Percentiles rank a stretch among this genome's conserved stretches.
Conservation (phyloP, 2,329 filamentous ascomycete species). For the Plenodomus tracheiphilus region DNA sequence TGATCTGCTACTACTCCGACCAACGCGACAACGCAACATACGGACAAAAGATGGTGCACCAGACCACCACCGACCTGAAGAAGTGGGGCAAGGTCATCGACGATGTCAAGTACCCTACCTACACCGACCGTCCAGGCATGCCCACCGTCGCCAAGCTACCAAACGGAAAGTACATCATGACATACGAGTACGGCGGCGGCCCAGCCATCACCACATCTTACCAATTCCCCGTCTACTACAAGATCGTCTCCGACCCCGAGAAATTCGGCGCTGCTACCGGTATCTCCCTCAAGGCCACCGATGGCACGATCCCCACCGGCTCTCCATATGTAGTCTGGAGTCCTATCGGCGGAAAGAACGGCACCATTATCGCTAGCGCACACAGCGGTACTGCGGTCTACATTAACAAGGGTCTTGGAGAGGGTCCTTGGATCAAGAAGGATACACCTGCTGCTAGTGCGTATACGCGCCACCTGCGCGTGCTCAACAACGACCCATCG, state of each 20-base stretch:
- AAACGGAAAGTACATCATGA: slow-evolving; percentile 64
- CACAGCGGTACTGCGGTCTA: slow-evolving; percentile 50
- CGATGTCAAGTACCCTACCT: slow-evolving; percentile 65
- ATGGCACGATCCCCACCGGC: slow-evolving; percentile 51
- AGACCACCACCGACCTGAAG: slow-evolving; percentile 61
- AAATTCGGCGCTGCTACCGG: slow-evolving; percentile 50
- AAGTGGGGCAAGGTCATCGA: slow-evolving; percentile 63
- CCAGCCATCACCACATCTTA: slow-evolving; percentile 37
- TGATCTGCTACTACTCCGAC: slow-evolving; percentile 72
- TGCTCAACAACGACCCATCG: slow-evolving; percentile 46
- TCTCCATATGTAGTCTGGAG: slow-evolving; percentile 60
- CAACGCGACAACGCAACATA: slow-evolving; percentile 64
- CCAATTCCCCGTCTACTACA: slow-evolving; percentile 59
- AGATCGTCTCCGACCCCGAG: slow-evolving; percentile 52
- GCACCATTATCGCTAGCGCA: slow-evolving; percentile 55
- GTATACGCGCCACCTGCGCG: slow-evolving; percentile 53
- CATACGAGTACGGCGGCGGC: slow-evolving; percentile 64
- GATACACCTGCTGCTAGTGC: slow-evolving; percentile 45
- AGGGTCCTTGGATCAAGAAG: slow-evolving; percentile 52
- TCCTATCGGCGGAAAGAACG: slow-evolving; percentile 51
- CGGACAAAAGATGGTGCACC: slow-evolving; percentile 71
- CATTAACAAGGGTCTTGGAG: slow-evolving; percentile 52
- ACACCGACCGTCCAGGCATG: slow-evolving; percentile 70
- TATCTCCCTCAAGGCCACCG: slow-evolving; percentile 48
- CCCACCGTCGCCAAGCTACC: slow-evolving; percentile 63